Conservation (phyloP, 2,329 filamentous ascomycete species). For the Nakataea oryzae region DNA sequence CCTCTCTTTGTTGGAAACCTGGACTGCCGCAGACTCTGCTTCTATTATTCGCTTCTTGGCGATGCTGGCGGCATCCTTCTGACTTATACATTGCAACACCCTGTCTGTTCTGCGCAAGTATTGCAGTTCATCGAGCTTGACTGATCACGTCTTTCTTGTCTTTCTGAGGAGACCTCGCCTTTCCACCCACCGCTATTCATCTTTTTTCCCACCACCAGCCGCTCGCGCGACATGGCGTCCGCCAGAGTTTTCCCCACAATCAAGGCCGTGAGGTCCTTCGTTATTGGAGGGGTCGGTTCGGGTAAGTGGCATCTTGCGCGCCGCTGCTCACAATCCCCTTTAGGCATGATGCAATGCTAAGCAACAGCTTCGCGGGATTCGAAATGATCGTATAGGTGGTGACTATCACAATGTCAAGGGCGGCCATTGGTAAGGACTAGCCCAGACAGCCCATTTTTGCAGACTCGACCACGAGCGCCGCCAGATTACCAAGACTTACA, state of each 20-base stretch:
- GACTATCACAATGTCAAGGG: conserved; percentile 89
- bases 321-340: not conserved
- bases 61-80: not conserved
- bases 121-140: not conserved
- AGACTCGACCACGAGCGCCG: not conserved
- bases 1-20: not conserved
- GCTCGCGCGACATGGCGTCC: conserved; percentile 31
- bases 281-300: conserved; percentile 53
- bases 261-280: conserved; percentile 62
- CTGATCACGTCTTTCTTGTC: too few species aligned
- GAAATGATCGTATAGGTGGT: conserved; percentile 49
- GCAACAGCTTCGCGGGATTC: too few species aligned
- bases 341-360: not conserved
- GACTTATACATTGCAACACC: too few species aligned
- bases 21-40: not conserved
- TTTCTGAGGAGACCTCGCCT: not conserved
- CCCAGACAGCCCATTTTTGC: not conserved
- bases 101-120: not conserved
- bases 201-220: not conserved
- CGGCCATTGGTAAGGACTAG: conserved; percentile 47
- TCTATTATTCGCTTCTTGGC: not conserved
- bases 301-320: conserved; percentile 26
- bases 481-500: not conserved
- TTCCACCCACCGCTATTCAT: not conserved
- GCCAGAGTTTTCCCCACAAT: conserved; percentile 60